These are phyloP conservation scores for Trichosporon asahii DNA, from an alignment of 1,284 basidiomycete species.

Conservation along the genomic window DNA sequence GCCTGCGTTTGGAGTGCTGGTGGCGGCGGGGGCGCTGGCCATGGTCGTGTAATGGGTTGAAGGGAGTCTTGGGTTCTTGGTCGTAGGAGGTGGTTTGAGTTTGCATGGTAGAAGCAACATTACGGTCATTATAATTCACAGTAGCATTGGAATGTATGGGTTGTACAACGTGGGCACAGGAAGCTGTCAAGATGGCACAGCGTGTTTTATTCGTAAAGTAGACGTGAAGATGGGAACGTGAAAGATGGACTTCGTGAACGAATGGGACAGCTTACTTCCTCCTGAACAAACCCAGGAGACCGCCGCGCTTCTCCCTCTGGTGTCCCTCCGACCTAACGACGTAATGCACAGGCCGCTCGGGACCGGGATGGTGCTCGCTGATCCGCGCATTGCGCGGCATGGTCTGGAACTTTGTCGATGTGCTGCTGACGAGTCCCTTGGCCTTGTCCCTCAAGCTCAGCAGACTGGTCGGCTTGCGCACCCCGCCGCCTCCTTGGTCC, in stretches of 20 bases:
- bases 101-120: not conserved
- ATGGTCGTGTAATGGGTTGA: not conserved
- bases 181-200: not conserved
- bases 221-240: not conserved
- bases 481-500: slow-evolving; percentile 5
- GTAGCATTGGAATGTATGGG: not conserved
- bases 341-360: not conserved
- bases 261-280: not conserved
- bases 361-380: not conserved
- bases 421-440: slow-evolving; percentile 25
- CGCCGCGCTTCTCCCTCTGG: not conserved
- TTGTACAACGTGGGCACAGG: not conserved
- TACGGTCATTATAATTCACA: not conserved
- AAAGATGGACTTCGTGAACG: slow-evolving; percentile 9
- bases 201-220: not conserved
- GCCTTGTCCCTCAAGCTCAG: slow-evolving; percentile 41
- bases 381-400: not conserved
- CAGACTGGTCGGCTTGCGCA: slow-evolving; percentile 40
- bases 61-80: not conserved
- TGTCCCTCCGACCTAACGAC: not conserved
- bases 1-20: not conserved
- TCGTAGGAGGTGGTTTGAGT: not conserved
- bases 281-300: not conserved
- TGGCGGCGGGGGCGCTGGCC: not conserved
- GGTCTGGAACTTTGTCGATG: slow-evolving; percentile 8